phyloP scores from a whole-genome alignment of 768 basidiomycete species.

The Leccinellum rugosiceps region DNA sequence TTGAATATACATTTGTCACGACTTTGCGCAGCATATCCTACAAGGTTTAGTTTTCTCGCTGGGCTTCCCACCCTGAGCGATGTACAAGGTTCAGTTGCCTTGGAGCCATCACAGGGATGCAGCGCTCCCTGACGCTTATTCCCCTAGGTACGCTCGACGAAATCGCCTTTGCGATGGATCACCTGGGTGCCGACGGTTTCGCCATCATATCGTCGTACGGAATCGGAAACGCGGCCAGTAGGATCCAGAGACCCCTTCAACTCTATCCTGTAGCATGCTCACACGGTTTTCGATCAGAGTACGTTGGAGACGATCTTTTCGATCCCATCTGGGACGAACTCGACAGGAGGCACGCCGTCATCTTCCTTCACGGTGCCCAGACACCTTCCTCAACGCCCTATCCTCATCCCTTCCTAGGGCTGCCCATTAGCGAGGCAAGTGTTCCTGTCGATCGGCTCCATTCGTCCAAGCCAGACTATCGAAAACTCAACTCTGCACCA shows the following conservation, averaged over 20 bases:
- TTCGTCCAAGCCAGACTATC: neutral
- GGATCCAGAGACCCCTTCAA: conserved; percentile 9
- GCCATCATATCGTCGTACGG: conserved; percentile 69
- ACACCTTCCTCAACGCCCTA: conserved; percentile 60
- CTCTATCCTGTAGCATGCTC: neutral
- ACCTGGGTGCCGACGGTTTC: conserved; percentile 60
- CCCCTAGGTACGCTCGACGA: conserved; percentile 54
- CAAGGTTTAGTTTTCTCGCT: conserved; percentile 69
- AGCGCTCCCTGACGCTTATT: conserved; percentile 5
- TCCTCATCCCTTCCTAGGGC: conserved; percentile 60
- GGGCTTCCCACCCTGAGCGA: conserved; percentile 61
- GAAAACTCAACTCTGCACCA: conserved; percentile 3
- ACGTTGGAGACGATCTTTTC: conserved; percentile 62
- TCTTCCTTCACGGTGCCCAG: conserved; percentile 74
- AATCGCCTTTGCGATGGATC: conserved; percentile 59
- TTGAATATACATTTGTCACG: conserved; percentile 48
- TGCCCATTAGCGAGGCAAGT: conserved; percentile 65
- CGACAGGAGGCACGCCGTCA: conserved; percentile 52
- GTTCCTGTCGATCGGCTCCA: conserved; percentile 3
- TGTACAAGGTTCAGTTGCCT: conserved; percentile 44
- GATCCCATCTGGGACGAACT: conserved; percentile 72
- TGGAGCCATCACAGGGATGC: neutral
- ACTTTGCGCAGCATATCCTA: conserved; percentile 47
- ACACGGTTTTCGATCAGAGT: conserved; percentile 39
- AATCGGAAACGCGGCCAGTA: conserved; percentile 51